Evolutionary conservation across 805 yeast species (phyloP).

Genomic region (Barnettozyma botsteinii): DNA sequence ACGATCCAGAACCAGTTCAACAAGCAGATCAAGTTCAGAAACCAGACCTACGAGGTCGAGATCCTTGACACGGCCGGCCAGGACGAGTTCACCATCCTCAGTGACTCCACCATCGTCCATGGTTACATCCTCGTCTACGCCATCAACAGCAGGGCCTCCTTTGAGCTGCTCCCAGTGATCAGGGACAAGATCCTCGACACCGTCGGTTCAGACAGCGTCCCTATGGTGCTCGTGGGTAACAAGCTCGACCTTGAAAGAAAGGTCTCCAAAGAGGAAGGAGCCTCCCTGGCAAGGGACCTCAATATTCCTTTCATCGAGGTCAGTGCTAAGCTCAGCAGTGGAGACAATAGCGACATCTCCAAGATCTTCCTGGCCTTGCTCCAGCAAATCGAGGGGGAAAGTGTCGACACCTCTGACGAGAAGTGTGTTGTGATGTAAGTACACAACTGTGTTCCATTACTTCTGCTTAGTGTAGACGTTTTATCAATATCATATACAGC

Average conservation of each 20-base stretch:
- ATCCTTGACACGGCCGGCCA: slow-evolving; percentile 92
- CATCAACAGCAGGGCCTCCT: slow-evolving; percentile 70
- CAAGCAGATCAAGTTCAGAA: slow-evolving; percentile 38
- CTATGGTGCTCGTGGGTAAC: slow-evolving; percentile 75
- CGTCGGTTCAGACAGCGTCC: slow-evolving; percentile 61
- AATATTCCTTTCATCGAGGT: slow-evolving; percentile 76
- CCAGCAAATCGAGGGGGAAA: slow-evolving; percentile 55
- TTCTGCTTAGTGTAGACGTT: too few species aligned
- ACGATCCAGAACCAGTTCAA: slow-evolving; percentile 34
- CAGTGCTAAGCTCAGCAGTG: slow-evolving; percentile 72
- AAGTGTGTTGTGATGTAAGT: slow-evolving; percentile 44
- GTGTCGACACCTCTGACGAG: slow-evolving; percentile 46
- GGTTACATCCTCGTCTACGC: slow-evolving; percentile 82
- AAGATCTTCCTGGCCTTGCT: slow-evolving; percentile 56
- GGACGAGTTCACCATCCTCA: slow-evolving; percentile 79
- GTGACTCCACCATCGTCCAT: slow-evolving; percentile 71
- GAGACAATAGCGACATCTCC: slow-evolving; percentile 66
- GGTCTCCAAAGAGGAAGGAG: slow-evolving; percentile 55
- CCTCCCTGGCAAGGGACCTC: slow-evolving; percentile 56
- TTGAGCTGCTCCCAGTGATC: slow-evolving; percentile 68
- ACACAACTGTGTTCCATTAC: too few species aligned
- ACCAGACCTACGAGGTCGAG: slow-evolving; percentile 74
- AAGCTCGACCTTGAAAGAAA: slow-evolving; percentile 67
- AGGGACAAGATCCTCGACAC: slow-evolving; percentile 80
- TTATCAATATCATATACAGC: too few species aligned